Base-by-base conservation (phyloP, 2,329 filamentous ascomycete genomes). In the Coniochaeta pulveracea region DNA sequence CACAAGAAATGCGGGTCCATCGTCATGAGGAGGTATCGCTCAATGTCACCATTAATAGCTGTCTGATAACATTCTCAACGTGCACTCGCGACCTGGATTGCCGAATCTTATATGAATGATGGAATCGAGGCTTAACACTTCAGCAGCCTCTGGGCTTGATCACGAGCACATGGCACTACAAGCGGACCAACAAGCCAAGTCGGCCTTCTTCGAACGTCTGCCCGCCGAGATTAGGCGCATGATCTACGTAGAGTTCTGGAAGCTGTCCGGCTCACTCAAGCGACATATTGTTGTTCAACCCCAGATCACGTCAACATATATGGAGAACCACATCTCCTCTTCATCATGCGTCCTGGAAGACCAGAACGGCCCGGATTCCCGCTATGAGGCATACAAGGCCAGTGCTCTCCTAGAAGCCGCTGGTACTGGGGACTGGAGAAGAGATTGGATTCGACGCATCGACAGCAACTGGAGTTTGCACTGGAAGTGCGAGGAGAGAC, bases 111-210 rank as follows among this genome's bases (percentile, higher is more conserved):
- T n/a, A n/a, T n/a, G n/a, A n/a, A n/a, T n/a, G n/a, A n/a, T n/a
- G n/a, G n/a, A n/a, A n/a, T n/a, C n/a, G n/a, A n/a, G n/a, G n/a
- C n/a, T n/a, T n/a, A n/a, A n/a, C n/a, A n/a, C n/a, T n/a, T n/a
- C n/a, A n/a, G n/a, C n/a, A n/a, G n/a, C n/a, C n/a, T n/a, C n/a
- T n/a, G n/a, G n/a, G n/a, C n/a, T n/a, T n/a, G n/a, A n/a, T n/a
- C n/a, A n/a, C n/a, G n/a, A n/a, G n/a, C n/a, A n/a, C n/a, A n/a
- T n/a, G n/a, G n/a, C n/a, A n/a, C 18, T 2, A 31, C 21, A 17
- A 15, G 58, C 63, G 34, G 56, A 69, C 34, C 58, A 52, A 45
- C 69, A 72, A 54, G 56, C 57, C 21, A 60, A 29, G 2, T 51
- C 49, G 11, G 38, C 33, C 10, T 48, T 55, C 28, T 54, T 54